These are phyloP conservation scores for Chlorociboria aeruginascens DNA, from an alignment of 495 filamentous ascomycete genomes.

Conservation along the genomic window DNA sequence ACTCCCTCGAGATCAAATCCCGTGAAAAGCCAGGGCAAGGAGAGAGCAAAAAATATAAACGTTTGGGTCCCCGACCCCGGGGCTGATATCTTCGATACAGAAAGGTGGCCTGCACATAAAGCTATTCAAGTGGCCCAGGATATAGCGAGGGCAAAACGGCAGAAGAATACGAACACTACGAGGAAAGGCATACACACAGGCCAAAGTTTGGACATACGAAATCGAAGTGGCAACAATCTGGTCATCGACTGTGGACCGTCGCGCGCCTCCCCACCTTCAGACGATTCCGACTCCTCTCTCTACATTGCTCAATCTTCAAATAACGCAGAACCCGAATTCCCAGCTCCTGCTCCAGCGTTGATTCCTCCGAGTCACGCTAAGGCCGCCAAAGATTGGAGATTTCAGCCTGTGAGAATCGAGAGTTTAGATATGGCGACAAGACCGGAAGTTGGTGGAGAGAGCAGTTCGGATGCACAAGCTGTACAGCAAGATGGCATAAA, in stretches of 20 bases:
- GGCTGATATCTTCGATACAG: slow-evolving; percentile 34
- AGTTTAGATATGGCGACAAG: slow-evolving; percentile 49
- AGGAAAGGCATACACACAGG: neutral
- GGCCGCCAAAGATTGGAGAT: slow-evolving; percentile 43
- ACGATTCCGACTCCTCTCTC: neutral
- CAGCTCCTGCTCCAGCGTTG: neutral
- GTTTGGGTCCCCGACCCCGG: slow-evolving; percentile 28
- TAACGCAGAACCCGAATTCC: slow-evolving; percentile 2
- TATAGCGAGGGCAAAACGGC: neutral
- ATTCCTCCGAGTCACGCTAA: slow-evolving; percentile 3
- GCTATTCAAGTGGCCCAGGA: neutral
- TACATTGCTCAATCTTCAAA: neutral
- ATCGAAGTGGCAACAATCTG: neutral
- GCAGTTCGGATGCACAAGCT: neutral
- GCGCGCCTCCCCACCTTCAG: neutral
- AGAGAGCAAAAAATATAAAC: slow-evolving; percentile 1
- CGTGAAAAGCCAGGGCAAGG: neutral
- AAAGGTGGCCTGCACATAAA: slow-evolving; percentile 29
- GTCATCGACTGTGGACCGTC: slow-evolving; percentile 18
- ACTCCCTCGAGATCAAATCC: neutral
- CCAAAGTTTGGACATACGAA: too few relatives aligned
- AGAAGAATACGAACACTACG: slow-evolving; percentile 7
- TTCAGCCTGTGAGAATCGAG: slow-evolving; percentile 49
- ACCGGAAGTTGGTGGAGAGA: slow-evolving; percentile 2
- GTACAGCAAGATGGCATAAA: slow-evolving; percentile 4